Evolutionary conservation across 768 basidiomycete species (phyloP).

Genomic region (Suillus sp.): DNA sequence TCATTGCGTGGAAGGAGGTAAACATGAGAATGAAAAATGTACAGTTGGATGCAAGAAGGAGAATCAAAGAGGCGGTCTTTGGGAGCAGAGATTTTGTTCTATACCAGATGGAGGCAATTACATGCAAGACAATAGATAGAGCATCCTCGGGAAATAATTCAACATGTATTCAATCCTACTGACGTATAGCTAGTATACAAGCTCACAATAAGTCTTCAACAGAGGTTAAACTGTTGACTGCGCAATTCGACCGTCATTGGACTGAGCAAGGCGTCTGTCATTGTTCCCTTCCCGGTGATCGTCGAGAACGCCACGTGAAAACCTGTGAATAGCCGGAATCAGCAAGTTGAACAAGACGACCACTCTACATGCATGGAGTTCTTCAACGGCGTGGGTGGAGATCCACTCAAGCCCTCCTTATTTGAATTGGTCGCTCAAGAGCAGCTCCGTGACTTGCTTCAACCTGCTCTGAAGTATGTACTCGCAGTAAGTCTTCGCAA

Average conservation of each 20-base stretch:
- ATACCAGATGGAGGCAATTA: conserved; percentile 9
- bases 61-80: not conserved
- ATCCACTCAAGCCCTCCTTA: conserved; percentile 76
- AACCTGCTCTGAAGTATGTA: conserved; percentile 94
- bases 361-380: conserved; percentile 65
- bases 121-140: not conserved
- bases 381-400: conserved; percentile 73
- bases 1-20: conserved; percentile 60
- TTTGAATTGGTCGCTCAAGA: conserved; percentile 95
- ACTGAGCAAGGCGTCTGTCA: not conserved
- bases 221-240: not conserved
- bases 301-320: not conserved
- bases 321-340: not conserved
- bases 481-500: conserved; percentile 63
- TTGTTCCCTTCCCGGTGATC: not conserved
- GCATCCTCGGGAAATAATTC: not conserved
- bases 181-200: not conserved
- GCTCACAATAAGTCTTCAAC: not conserved
- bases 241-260: not conserved
- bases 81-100: not conserved
- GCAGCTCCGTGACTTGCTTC: conserved; percentile 87
- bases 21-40: conserved; percentile 47
- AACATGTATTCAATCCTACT: not conserved
- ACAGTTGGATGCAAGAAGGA: not conserved
- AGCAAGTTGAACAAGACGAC: not conserved